A percentile compares a stretch with the other conserved stretches of the same genome.
These are phyloP conservation scores for Prunus mongolica DNA, from an alignment of 306 rosid species.

Conservation along the genomic window DNA sequence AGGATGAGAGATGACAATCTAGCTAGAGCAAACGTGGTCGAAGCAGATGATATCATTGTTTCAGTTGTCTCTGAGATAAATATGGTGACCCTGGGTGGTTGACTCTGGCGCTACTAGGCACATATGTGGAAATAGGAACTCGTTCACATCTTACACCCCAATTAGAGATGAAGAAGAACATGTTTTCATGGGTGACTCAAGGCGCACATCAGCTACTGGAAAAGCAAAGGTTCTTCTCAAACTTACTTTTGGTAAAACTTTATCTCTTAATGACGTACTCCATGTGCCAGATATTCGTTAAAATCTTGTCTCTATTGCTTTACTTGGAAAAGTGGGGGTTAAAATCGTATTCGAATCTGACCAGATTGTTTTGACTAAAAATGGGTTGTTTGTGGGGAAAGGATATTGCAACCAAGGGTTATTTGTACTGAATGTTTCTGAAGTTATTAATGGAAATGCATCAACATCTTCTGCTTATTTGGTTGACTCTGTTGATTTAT, in stretches of 20 bases:
- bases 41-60: background rate
- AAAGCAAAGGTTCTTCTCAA: conserved; percentile 2
- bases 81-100: background rate
- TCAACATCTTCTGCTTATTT: background rate
- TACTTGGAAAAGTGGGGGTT: background rate
- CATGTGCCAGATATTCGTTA: background rate
- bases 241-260: background rate
- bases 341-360: background rate
- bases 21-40: background rate
- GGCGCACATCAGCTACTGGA: background rate
- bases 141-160: background rate
- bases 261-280: background rate
- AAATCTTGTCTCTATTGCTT: background rate
- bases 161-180: background rate
- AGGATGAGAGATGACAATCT: background rate
- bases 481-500: background rate
- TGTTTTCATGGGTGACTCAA: background rate
- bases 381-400: conserved; percentile 1
- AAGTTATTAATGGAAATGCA: background rate
- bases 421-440: background rate
- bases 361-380: background rate
- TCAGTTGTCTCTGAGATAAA: background rate
- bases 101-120: background rate
- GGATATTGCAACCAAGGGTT: background rate
- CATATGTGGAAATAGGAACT: background rate